Conservation (phyloP, 1,284 basidiomycete species). For the Ceratobasidium sp. region DNA sequence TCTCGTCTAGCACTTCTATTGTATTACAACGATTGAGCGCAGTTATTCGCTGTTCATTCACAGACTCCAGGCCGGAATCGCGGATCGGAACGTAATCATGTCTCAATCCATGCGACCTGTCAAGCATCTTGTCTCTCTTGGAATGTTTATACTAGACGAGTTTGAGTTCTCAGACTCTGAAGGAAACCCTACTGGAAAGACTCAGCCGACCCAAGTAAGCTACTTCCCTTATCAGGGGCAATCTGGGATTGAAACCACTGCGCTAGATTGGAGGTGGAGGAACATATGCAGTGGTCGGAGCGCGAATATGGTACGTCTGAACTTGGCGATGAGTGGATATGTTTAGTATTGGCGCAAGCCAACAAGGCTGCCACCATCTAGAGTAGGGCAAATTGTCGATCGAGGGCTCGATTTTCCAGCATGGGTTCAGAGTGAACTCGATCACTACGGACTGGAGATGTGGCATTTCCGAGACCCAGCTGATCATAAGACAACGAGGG, state of each 20-base stretch:
- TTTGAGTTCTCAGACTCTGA: constrained; percentile 67
- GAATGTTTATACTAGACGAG: constrained; percentile 92
- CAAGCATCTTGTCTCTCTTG: constrained; percentile 48
- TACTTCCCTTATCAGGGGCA: no score
- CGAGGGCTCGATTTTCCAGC: constrained; percentile 78
- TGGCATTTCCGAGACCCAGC: constrained; percentile 75
- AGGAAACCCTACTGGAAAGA: constrained; percentile 59
- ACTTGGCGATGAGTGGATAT: not conserved
- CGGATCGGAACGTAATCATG: not conserved
- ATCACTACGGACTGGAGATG: constrained; percentile 75
- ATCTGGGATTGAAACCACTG: no score
- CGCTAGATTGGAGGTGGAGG: constrained; percentile 95
- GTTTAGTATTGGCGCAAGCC: constrained; percentile 37
- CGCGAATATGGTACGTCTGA: constrained; percentile 71
- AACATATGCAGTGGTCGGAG: constrained; percentile 67
- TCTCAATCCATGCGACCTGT: not conserved
- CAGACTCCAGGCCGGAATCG: no score
- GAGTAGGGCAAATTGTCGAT: constrained; percentile 85
- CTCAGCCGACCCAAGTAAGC: constrained; percentile 39
- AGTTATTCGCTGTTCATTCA: no score
- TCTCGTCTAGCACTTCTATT: not conserved
- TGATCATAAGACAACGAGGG: constrained; percentile 67
- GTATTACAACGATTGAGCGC: not conserved
- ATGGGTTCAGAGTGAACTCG: constrained; percentile 62
- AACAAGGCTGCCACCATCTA: constrained; percentile 64